Evolutionary conservation across 257 asterid genomes (phyloP).

Genomic region (Nicotiana noctiflora): DNA sequence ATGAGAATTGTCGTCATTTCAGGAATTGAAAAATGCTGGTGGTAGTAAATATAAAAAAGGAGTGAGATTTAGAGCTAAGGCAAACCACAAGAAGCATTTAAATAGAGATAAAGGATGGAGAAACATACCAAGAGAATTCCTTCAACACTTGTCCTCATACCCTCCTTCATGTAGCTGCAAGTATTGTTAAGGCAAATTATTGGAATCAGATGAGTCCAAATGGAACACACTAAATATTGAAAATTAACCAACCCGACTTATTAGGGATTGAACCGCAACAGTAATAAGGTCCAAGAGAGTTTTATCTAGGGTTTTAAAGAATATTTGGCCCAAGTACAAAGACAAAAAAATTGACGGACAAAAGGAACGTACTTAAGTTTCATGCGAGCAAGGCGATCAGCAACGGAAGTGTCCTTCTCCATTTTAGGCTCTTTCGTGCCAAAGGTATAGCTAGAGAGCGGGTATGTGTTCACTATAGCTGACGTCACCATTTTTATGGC

Average conservation of each 20-base stretch:
- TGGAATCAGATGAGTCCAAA: neutral
- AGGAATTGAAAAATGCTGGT: too few relatives aligned
- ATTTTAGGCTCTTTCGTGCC: slow-evolving; percentile 83
- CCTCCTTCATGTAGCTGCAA: slow-evolving; percentile 89
- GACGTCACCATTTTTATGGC: slow-evolving; percentile 43
- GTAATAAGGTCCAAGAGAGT: neutral
- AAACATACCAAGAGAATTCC: slow-evolving; percentile 69
- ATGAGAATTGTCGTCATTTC: too few relatives aligned
- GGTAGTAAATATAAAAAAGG: neutral
- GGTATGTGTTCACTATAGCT: slow-evolving; percentile 61
- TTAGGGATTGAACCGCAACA: too few relatives aligned
- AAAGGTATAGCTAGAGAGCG: slow-evolving; percentile 73
- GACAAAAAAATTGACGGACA: neutral
- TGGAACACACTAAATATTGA: neutral
- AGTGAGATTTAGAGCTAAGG: neutral
- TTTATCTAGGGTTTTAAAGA: slow-evolving; percentile 31
- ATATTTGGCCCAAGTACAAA: neutral
- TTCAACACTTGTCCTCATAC: slow-evolving; percentile 95
- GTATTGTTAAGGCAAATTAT: neutral
- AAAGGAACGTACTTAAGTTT: slow-evolving; percentile 58
- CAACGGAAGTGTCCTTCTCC: slow-evolving; percentile 84
- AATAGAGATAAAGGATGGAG: neutral
- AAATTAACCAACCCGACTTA: neutral
- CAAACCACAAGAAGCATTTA: neutral
- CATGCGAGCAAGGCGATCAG: slow-evolving; percentile 93